A percentile compares a stretch with the other conserved stretches of the same genome.
These are phyloP conservation scores for Sporothrix humicola DNA, from an alignment of 2,329 filamentous ascomycete species.

Conservation along the genomic window DNA sequence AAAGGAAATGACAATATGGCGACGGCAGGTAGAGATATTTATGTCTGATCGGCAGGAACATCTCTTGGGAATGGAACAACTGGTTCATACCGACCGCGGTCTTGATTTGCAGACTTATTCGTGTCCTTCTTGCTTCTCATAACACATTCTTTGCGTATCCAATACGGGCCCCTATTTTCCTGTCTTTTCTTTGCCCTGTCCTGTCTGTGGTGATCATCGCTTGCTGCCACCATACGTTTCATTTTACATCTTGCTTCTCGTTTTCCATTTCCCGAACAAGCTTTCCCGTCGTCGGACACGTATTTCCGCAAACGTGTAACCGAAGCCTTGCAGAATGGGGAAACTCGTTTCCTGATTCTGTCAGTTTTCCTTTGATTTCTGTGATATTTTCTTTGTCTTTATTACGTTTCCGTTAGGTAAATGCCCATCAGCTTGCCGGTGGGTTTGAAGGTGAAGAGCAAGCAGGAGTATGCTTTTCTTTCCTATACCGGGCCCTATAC, in stretches of 20 bases:
- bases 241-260: not conserved
- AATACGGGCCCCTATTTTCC: not conserved
- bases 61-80: not conserved
- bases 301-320: not conserved
- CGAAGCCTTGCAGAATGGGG: slow-evolving; percentile 1
- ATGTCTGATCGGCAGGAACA: slow-evolving; percentile 16
- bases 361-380: not conserved
- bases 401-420: slow-evolving; percentile 22
- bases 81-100: no score
- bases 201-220: not conserved
- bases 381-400: not conserved
- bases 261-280: not conserved
- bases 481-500: not conserved
- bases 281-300: not conserved
- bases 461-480: not conserved
- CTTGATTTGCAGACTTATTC: not conserved
- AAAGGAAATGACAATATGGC: not conserved
- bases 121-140: not conserved
- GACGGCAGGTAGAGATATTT: slow-evolving; percentile 5
- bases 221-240: not conserved
- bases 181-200: not conserved
- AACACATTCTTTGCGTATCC: not conserved
- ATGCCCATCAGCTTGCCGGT: not conserved
- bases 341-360: slow-evolving; percentile 3
- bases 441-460: not conserved